A percentile compares a stretch with the other conserved stretches of the same genome.
phyloP scores from a whole-genome alignment of 2,329 filamentous ascomycete genomes.

The Ophiosphaerella korrae region DNA sequence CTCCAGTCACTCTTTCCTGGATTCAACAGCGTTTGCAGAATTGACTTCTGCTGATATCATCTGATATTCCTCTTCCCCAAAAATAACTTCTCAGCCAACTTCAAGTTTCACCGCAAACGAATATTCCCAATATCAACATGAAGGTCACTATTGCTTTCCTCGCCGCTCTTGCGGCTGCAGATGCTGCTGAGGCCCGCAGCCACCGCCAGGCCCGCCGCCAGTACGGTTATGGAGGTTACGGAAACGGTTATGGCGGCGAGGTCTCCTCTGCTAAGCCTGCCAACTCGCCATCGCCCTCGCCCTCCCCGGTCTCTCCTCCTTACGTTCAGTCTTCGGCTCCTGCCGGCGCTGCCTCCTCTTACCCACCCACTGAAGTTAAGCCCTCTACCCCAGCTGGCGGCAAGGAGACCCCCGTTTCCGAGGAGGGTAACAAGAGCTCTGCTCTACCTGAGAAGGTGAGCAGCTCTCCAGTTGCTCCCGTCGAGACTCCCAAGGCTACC shows the following conservation, averaged over 20 bases:
- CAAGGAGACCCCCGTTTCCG: background rate
- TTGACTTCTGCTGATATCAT: constrained; percentile 37
- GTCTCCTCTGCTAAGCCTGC: constrained; percentile 9
- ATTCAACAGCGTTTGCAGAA: constrained; percentile 33
- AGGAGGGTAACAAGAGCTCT: background rate
- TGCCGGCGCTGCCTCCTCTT: constrained; percentile 9
- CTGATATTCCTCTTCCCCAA: constrained; percentile 26
- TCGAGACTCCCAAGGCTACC: background rate
- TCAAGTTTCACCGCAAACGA: constrained; percentile 31
- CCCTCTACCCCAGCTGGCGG: constrained; percentile 1
- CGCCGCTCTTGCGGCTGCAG: constrained; percentile 36
- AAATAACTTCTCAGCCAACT: constrained; percentile 5
- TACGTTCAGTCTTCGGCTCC: constrained; percentile 14
- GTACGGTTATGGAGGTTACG: constrained; percentile 16
- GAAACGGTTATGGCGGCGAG: constrained; percentile 21
- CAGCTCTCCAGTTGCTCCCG: background rate
- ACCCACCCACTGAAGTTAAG: constrained; percentile 5
- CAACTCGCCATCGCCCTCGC: background rate
- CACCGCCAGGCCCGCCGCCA: constrained; percentile 36
- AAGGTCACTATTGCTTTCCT: constrained; percentile 43
- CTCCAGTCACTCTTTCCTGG: constrained; percentile 48
- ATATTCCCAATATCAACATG: constrained; percentile 29
- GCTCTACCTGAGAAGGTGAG: background rate
- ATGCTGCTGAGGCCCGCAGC: constrained; percentile 37
- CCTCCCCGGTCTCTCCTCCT: constrained; percentile 1